A percentile compares a stretch with the other conserved stretches of the same genome.
phyloP scores from a whole-genome alignment of 2,329 filamentous ascomycete genomes.

The Tolypocladium nubicola region DNA sequence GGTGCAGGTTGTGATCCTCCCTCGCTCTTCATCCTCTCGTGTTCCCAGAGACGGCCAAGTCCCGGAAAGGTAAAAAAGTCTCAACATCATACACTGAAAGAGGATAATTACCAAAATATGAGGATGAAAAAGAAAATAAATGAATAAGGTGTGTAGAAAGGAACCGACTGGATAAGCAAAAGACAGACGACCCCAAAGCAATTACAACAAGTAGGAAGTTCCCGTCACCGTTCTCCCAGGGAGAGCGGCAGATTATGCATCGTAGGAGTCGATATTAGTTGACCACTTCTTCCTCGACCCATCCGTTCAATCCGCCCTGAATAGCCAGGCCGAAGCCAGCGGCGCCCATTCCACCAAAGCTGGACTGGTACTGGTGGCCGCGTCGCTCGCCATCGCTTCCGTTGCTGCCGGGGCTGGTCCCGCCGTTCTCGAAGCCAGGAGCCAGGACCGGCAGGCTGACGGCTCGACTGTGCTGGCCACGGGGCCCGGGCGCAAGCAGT shows the following conservation, averaged over 20 bases:
- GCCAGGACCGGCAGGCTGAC: slow-evolving; percentile 74
- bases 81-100: slow-evolving; percentile 21
- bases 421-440: slow-evolving; percentile 51
- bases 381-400: slow-evolving; percentile 43
- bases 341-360: slow-evolving; percentile 48
- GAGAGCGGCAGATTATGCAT: slow-evolving; percentile 8
- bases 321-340: slow-evolving; percentile 51
- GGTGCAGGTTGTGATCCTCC: neutral
- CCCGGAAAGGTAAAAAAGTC: slow-evolving; percentile 4
- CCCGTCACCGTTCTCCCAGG: slow-evolving; percentile 18
- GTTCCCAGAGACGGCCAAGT: neutral
- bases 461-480: slow-evolving; percentile 62
- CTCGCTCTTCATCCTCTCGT: neutral
- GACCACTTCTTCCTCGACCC: slow-evolving; percentile 56
- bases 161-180: slow-evolving; percentile 10
- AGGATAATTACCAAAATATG: slow-evolving; percentile 19
- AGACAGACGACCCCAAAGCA: slow-evolving; percentile 13
- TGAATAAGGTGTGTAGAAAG: slow-evolving; percentile 3
- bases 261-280: slow-evolving; percentile 29
- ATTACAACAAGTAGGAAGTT: slow-evolving; percentile 33
- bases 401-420: slow-evolving; percentile 36
- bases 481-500: slow-evolving; percentile 58
- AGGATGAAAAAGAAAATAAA: slow-evolving; percentile 2
- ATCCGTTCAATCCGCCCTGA: slow-evolving; percentile 53
- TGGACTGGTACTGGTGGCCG: slow-evolving; percentile 56